phyloP scores from a whole-genome alignment of 2,329 filamentous ascomycete genomes.

The Fusarium sp. region DNA sequence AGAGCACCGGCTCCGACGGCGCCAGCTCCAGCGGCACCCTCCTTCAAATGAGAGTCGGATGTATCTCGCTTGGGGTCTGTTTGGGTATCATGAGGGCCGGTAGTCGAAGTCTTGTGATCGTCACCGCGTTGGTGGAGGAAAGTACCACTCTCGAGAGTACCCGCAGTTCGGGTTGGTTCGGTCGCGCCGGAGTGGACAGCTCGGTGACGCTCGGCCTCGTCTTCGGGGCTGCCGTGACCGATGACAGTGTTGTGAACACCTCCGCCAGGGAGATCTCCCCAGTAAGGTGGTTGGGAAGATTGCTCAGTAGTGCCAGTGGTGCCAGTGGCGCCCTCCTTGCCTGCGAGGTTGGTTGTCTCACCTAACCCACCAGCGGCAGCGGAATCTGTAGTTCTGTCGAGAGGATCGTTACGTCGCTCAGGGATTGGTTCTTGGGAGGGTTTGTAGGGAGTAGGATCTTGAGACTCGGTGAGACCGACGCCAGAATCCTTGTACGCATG shows the following conservation, averaged over 20 bases:
- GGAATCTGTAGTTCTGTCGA: not conserved
- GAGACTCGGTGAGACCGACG: conserved; percentile 18
- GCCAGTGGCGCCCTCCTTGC: not conserved
- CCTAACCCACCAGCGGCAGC: not conserved
- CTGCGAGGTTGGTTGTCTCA: not conserved
- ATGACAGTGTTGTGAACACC: conserved; percentile 27
- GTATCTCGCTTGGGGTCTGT: not conserved
- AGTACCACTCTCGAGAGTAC: conserved; percentile 11
- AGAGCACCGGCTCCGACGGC: conserved; percentile 7
- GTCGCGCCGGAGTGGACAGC: not conserved
- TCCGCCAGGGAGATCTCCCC: conserved; percentile 35
- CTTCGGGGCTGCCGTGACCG: conserved; percentile 32
- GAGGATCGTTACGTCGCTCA: conserved; percentile 12
- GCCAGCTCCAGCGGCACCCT: conserved; percentile 20
- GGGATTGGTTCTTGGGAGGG: not conserved
- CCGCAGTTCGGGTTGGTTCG: conserved; percentile 1
- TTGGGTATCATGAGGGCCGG: conserved; percentile 11
- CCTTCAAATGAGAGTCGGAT: conserved; percentile 19
- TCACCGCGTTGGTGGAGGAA: conserved; percentile 2
- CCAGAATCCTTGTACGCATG: conserved; percentile 38
- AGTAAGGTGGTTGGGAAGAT: conserved; percentile 33
- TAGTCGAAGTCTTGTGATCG: not conserved
- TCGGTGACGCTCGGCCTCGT: conserved; percentile 18
- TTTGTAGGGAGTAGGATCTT: conserved; percentile 4
- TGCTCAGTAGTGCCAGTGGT: conserved; percentile 2